phyloP scores from a whole-genome alignment of 306 rosid species.

The Quercus aquifolioides region DNA sequence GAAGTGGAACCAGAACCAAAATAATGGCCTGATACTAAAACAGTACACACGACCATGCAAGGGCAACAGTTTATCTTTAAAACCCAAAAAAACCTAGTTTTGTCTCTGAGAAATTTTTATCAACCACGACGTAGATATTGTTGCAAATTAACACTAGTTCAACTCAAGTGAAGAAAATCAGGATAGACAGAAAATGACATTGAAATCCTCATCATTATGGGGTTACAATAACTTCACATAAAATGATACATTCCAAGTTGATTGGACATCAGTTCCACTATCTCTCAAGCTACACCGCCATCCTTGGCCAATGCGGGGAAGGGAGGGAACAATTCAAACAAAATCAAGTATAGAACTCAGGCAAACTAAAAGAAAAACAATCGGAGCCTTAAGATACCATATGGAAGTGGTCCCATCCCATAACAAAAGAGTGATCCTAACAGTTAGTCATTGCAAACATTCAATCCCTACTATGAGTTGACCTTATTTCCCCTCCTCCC shows the following conservation, averaged over 20 bases:
- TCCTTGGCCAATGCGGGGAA: background rate
- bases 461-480: slow-evolving; percentile 3
- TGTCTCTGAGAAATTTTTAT: too few relatives aligned
- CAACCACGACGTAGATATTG: too few relatives aligned
- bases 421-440: background rate
- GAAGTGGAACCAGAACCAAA: too few relatives aligned
- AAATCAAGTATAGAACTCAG: slow-evolving; percentile 6
- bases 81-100: too few relatives aligned
- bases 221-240: background rate
- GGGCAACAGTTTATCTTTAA: too few relatives aligned
- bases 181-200: too few relatives aligned
- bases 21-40: too few relatives aligned
- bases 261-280: background rate
- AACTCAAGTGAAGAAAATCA: background rate
- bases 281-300: background rate
- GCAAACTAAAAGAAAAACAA: background rate
- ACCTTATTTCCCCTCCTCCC: slow-evolving; percentile 1
- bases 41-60: too few relatives aligned
- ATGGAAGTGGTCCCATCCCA: background rate
- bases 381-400: background rate
- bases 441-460: background rate
- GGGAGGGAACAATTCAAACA: background rate
- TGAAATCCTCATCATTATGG: background rate
- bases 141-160: too few relatives aligned
- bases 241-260: background rate